A percentile compares a stretch with the other conserved stretches of the same genome.
Conservation (phyloP, 2,329 filamentous ascomycete genomes). For the Hypoxylon sp. region DNA sequence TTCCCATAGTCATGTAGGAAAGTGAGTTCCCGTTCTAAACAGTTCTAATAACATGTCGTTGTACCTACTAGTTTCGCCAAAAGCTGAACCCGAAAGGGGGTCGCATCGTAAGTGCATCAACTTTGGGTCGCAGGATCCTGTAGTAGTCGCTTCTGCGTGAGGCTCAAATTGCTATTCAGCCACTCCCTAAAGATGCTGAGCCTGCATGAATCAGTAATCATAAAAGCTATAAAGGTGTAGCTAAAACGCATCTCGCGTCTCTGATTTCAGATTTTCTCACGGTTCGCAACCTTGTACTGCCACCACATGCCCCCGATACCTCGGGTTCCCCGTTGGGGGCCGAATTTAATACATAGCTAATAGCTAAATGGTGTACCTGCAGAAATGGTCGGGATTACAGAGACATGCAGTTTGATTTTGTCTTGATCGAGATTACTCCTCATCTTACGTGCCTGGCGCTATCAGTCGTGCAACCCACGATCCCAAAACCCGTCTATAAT, state of each 20-base stretch:
- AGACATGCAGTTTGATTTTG: slow-evolving; percentile 36
- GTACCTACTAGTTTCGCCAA: background rate
- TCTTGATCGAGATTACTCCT: slow-evolving; percentile 33
- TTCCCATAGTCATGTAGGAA: background rate
- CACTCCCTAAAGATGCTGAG: background rate
- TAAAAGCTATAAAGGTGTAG: slow-evolving; percentile 3
- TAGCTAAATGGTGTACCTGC: slow-evolving; percentile 24
- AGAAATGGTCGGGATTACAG: slow-evolving; percentile 25
- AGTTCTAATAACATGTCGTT: background rate
- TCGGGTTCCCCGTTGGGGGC: slow-evolving; percentile 36
- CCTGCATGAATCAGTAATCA: background rate
- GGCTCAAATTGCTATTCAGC: slow-evolving; percentile 26
- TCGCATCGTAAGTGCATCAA: slow-evolving; percentile 6
- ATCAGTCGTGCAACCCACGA: slow-evolving; percentile 35
- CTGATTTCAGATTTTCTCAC: background rate
- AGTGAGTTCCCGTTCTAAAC: background rate
- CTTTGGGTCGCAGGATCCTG: slow-evolving; percentile 19
- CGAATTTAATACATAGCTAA: slow-evolving; percentile 9
- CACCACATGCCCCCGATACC: background rate
- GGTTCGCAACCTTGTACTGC: background rate
- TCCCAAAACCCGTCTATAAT: slow-evolving; percentile 12
- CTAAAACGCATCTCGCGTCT: slow-evolving; percentile 13
- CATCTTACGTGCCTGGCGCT: slow-evolving; percentile 33
- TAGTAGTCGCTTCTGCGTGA: slow-evolving; percentile 20
- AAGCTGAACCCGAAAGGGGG: slow-evolving; percentile 3